phyloP scores from a whole-genome alignment of 179 eudicot species.

The Camellia oleifera region DNA sequence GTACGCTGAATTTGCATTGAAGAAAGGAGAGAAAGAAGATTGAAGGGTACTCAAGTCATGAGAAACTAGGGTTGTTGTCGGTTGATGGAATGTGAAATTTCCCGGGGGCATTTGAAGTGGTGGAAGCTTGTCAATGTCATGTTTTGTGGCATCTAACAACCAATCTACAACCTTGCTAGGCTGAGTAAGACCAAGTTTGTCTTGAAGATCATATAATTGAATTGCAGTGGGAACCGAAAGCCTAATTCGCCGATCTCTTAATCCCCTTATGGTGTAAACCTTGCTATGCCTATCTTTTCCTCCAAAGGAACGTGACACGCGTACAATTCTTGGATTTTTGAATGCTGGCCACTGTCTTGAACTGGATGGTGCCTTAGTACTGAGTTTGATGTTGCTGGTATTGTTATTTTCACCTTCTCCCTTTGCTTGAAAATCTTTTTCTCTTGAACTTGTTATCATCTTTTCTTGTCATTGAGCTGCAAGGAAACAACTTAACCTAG shows the following conservation, averaged over 20 bases:
- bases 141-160: slow-evolving; percentile 62
- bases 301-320: slow-evolving; percentile 78
- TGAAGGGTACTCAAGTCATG: slow-evolving; percentile 19
- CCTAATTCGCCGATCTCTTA: slow-evolving; percentile 77
- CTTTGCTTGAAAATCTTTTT: slow-evolving; percentile 35
- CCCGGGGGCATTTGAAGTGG: slow-evolving; percentile 61
- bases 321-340: slow-evolving; percentile 79
- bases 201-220: slow-evolving; percentile 86
- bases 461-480: slow-evolving; percentile 18
- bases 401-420: slow-evolving; percentile 25
- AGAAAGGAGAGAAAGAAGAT: slow-evolving; percentile 20
- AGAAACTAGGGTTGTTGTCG: slow-evolving; percentile 1
- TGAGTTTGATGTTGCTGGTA: slow-evolving; percentile 6
- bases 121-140: slow-evolving; percentile 83
- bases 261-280: slow-evolving; percentile 73
- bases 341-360: slow-evolving; percentile 57
- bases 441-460: slow-evolving; percentile 44
- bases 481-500: slow-evolving; percentile 14
- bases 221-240: slow-evolving; percentile 89
- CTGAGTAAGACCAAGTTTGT: slow-evolving; percentile 73
- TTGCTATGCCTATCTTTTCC: slow-evolving; percentile 92
- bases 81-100: slow-evolving; percentile 24
- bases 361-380: slow-evolving; percentile 33
- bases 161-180: slow-evolving; percentile 94
- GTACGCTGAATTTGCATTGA: slow-evolving; percentile 13